Conservation (phyloP, 768 basidiomycete species). For the Kwoniella sp. region DNA sequence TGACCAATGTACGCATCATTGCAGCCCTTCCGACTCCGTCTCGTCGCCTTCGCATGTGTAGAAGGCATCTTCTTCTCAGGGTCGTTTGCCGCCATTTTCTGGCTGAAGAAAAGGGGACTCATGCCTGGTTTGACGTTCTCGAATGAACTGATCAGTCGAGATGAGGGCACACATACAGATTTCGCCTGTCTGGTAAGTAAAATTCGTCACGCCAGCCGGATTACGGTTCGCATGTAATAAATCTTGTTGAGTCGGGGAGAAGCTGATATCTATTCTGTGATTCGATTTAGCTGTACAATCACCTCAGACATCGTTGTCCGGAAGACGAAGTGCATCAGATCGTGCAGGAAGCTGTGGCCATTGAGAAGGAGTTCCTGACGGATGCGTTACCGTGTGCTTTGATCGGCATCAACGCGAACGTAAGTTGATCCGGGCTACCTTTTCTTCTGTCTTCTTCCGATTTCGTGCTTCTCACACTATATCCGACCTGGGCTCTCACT, state of each 20-base stretch:
- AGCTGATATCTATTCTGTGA: too few species aligned
- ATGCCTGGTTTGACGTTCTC: constrained; percentile 56
- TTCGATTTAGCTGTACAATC: constrained; percentile 47
- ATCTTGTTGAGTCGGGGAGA: not conserved
- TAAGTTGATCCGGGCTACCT: constrained; percentile 6
- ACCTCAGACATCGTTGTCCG: constrained; percentile 44
- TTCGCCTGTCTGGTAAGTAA: constrained; percentile 39
- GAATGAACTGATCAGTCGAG: constrained; percentile 51
- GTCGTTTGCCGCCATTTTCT: constrained; percentile 56
- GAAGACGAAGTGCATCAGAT: constrained; percentile 49
- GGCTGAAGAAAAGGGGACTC: constrained; percentile 56
- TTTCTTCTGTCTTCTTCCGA: too few species aligned
- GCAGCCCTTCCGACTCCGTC: constrained; percentile 23
- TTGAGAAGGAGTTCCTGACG: constrained; percentile 56
- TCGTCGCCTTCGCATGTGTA: constrained; percentile 56
- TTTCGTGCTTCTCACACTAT: too few species aligned
- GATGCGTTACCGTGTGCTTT: constrained; percentile 53
- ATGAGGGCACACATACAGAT: constrained; percentile 51
- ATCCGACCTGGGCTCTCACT: not conserved
- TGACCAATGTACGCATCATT: not conserved
- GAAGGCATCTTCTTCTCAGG: constrained; percentile 58
- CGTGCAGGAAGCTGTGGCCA: constrained; percentile 52
- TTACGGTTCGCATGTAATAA: too few species aligned
- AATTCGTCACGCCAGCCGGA: not conserved
- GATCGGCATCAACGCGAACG: constrained; percentile 55